These are phyloP conservation scores for Wickerhamomyces alni DNA, from an alignment of 805 yeast genomes.

Conservation along the genomic window DNA sequence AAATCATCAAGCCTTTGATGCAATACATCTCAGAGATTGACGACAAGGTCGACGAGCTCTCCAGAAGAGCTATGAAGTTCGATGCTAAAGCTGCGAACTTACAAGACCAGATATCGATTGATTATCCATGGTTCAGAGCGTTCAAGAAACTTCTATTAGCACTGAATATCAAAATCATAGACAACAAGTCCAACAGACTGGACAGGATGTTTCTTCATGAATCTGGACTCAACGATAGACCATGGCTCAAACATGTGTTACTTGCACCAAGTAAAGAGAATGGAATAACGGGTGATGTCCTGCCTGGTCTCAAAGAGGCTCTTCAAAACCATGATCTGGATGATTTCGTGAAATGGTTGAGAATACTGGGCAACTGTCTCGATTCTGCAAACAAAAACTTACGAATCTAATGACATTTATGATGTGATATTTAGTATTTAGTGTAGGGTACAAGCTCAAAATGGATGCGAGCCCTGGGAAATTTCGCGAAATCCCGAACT, in stretches of 20 bases:
- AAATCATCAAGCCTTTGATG: conserved; percentile 1
- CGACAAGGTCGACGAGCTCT: conserved; percentile 3
- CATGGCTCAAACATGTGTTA: conserved; percentile 59
- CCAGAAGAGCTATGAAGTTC: conserved; percentile 23
- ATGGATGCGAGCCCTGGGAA: too few species aligned
- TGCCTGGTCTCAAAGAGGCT: conserved; percentile 59
- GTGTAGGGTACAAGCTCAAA: too few species aligned
- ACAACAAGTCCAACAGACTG: conserved; percentile 45
- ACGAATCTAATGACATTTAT: background rate
- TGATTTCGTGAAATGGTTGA: conserved; percentile 9
- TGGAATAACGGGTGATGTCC: conserved; percentile 45
- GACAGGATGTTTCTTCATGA: conserved; percentile 48
- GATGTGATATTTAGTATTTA: too few species aligned
- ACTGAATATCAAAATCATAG: conserved; percentile 48
- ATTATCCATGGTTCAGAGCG: conserved; percentile 73
- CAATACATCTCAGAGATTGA: conserved; percentile 4
- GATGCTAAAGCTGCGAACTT: conserved; percentile 44
- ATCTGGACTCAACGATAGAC: conserved; percentile 41
- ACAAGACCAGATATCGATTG: conserved; percentile 47
- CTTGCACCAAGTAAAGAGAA: conserved; percentile 52
- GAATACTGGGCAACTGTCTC: conserved; percentile 4
- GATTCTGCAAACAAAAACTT: conserved; percentile 4
- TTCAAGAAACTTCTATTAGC: conserved; percentile 54
- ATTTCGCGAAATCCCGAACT: too few species aligned
- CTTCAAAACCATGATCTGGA: conserved; percentile 40